phyloP scores from a whole-genome alignment of 495 filamentous ascomycete species.

The Penicillium canescens region DNA sequence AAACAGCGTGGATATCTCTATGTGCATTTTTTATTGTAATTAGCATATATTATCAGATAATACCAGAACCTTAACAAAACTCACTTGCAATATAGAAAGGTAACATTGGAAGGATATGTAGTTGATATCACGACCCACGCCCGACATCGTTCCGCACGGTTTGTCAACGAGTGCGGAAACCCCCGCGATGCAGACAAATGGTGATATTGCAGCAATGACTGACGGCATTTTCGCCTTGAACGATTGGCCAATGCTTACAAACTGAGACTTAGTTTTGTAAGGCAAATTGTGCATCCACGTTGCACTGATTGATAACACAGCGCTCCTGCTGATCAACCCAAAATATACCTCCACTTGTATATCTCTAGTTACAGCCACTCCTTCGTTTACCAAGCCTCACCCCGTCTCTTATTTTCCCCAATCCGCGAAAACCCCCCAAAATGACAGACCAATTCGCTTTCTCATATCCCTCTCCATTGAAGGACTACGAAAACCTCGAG shows the following conservation, averaged over 20 bases:
- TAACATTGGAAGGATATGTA: neutral
- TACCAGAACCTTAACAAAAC: too few relatives aligned
- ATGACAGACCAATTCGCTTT: slow-evolving; percentile 43
- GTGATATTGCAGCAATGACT: neutral
- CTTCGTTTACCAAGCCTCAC: neutral
- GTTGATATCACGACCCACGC: too few relatives aligned
- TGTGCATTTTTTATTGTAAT: neutral
- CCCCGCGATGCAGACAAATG: slow-evolving; percentile 1
- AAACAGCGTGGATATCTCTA: neutral
- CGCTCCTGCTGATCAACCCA: neutral
- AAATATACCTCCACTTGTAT: neutral
- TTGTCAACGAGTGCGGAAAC: slow-evolving; percentile 40
- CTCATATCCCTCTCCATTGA: slow-evolving; percentile 64
- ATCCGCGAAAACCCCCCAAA: neutral
- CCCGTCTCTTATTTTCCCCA: neutral
- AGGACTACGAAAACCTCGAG: slow-evolving; percentile 62
- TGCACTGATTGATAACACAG: slow-evolving; percentile 16
- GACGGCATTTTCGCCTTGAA: slow-evolving; percentile 4
- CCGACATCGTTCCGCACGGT: slow-evolving; percentile 25
- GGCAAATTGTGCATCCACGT: neutral
- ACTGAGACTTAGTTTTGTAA: neutral
- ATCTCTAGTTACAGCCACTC: neutral
- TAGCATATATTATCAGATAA: too few relatives aligned
- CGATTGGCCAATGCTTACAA: neutral
- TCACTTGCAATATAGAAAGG: neutral